Percentiles rank a stretch among this genome's conserved stretches.
Conservation (phyloP, 2,329 filamentous ascomycete genomes). For the Botrytis sinoallii region DNA sequence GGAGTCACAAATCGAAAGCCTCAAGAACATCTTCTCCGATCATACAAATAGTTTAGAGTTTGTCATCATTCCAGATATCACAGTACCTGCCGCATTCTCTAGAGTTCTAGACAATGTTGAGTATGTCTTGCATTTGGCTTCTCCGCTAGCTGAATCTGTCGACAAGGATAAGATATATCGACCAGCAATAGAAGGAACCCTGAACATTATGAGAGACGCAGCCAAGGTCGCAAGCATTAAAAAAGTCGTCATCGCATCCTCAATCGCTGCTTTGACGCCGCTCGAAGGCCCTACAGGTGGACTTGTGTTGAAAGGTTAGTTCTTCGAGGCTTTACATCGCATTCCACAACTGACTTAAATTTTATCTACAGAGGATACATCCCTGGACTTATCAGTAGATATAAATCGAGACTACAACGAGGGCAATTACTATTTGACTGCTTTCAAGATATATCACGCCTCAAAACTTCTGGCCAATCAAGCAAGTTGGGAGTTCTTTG, state of each 20-base stretch:
- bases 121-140: conserved; percentile 7
- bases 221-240: background rate
- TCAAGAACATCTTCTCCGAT: background rate
- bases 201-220: background rate
- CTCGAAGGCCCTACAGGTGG: background rate
- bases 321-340: too few relatives aligned
- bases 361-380: too few relatives aligned
- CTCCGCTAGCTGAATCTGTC: background rate
- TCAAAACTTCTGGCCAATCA: too few relatives aligned
- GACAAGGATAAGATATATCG: background rate
- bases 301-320: too few relatives aligned
- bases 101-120: background rate
- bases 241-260: background rate
- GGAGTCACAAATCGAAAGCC: background rate
- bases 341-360: too few relatives aligned
- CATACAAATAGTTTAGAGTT: background rate
- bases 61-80: background rate
- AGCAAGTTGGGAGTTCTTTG: too few relatives aligned
- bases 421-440: too few relatives aligned
- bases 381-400: too few relatives aligned
- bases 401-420: too few relatives aligned
- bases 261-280: background rate
- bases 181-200: background rate
- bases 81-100: background rate
- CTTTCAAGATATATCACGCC: too few relatives aligned